Conservation (phyloP, 2,329 filamentous ascomycete species). For the Ophiocordyceps sinensis region DNA sequence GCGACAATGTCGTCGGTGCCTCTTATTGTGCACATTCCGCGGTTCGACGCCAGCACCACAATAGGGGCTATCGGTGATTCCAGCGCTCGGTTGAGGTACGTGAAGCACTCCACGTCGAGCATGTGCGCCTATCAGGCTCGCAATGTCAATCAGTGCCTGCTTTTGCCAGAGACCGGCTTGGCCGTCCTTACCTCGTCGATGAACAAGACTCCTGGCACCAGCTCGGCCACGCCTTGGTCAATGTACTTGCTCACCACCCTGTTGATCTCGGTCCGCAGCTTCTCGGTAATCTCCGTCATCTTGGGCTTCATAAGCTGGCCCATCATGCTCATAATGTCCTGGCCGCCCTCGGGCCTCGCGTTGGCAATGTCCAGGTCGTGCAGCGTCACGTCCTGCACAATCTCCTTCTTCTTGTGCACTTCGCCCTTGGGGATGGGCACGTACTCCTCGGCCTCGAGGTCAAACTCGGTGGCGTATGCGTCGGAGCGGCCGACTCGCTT, state of each 20-base stretch:
- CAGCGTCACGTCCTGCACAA: slow-evolving; percentile 94
- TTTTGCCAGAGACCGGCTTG: not conserved
- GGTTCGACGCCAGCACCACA: slow-evolving; percentile 93
- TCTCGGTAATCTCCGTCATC: slow-evolving; percentile 99
- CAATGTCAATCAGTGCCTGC: not conserved
- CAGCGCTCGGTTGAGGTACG: slow-evolving; percentile 94
- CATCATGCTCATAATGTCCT: slow-evolving; percentile 99
- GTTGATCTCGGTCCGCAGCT: slow-evolving; percentile 90
- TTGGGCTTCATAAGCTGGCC: slow-evolving; percentile 98
- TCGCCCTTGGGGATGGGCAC: slow-evolving; percentile 97
- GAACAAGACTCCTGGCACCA: slow-evolving; percentile 95
- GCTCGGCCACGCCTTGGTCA: slow-evolving; percentile 91
- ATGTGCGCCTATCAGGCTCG: slow-evolving; percentile 65
- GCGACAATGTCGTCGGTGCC: slow-evolving; percentile 71
- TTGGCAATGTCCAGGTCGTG: slow-evolving; percentile 96
- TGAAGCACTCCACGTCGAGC: slow-evolving; percentile 99
- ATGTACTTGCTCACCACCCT: slow-evolving; percentile 99
- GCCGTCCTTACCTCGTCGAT: slow-evolving; percentile 70
- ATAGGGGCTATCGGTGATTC: slow-evolving; percentile 92
- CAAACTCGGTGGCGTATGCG: slow-evolving; percentile 95
- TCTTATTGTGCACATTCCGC: slow-evolving; percentile 83
- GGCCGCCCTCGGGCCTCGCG: slow-evolving; percentile 83
- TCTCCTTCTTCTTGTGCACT: slow-evolving; percentile 99
- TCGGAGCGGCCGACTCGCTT: slow-evolving; percentile 94
- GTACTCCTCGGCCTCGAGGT: slow-evolving; percentile 96